Conservation (phyloP, 2,329 filamentous ascomycete genomes). For the Aspergillus neotritici region DNA sequence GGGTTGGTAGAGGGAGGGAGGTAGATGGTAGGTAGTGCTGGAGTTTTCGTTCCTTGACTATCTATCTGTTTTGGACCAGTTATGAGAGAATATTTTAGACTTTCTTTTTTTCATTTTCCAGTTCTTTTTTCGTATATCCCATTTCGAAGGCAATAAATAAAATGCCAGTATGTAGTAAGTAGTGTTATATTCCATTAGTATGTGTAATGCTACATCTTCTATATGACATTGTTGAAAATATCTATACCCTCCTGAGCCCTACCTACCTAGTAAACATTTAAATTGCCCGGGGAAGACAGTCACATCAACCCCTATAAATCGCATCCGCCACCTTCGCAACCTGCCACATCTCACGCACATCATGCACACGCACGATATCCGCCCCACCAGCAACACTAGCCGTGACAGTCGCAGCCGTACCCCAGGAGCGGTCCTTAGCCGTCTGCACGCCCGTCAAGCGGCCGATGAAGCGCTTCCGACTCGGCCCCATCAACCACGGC, state of each 20-base stretch:
- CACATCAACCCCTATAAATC: constrained; percentile 61
- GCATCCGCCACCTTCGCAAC: constrained; percentile 86
- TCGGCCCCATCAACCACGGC: constrained; percentile 85
- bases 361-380: constrained; percentile 88
- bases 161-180: not conserved
- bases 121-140: no score
- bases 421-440: constrained; percentile 68
- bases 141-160: not conserved
- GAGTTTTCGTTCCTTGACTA: constrained; percentile 5
- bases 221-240: constrained; percentile 21
- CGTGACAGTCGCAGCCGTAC: constrained; percentile 81
- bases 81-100: no score
- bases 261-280: no score
- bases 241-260: not conserved
- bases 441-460: constrained; percentile 68
- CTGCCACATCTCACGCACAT: constrained; percentile 77
- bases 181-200: not conserved
- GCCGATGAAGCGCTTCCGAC: constrained; percentile 85
- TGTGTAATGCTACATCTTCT: no score
- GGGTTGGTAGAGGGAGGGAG: no score
- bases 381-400: constrained; percentile 82
- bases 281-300: not conserved
- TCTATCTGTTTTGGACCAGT: not conserved
- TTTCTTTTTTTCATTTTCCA: no score
- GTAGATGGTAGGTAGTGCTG: constrained; percentile 4